Evolutionary conservation across 192 early-diverging fungal genomes (phyloP).

Genomic region (Entomortierella lignicola): DNA sequence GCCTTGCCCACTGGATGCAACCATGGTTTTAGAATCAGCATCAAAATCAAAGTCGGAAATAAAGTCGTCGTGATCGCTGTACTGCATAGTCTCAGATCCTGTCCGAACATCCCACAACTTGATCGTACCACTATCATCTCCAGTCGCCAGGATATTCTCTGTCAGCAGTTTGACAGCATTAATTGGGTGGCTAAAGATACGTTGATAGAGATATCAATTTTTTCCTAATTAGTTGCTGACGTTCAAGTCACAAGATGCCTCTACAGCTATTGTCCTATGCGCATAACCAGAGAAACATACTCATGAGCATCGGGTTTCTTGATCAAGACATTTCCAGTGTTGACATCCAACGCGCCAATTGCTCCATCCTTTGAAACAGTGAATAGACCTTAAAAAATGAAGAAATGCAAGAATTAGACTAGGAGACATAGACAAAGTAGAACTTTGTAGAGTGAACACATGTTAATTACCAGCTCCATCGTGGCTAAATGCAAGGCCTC

Average conservation of each 20-base stretch:
- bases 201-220: background rate
- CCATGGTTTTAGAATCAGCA: slow-evolving; percentile 76
- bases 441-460: background rate
- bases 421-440: background rate
- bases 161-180: slow-evolving; percentile 80
- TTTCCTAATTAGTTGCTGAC: background rate
- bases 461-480: slow-evolving; percentile 74
- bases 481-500: slow-evolving; percentile 82
- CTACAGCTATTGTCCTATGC: too few species aligned
- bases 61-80: slow-evolving; percentile 90
- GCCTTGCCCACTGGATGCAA: slow-evolving; percentile 89
- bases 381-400: slow-evolving; percentile 65
- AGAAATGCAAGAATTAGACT: slow-evolving; percentile 2
- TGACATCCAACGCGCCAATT: slow-evolving; percentile 81
- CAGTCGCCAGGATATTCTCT: slow-evolving; percentile 87
- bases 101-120: slow-evolving; percentile 95
- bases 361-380: slow-evolving; percentile 89
- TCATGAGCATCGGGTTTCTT: slow-evolving; percentile 86
- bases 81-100: slow-evolving; percentile 79
- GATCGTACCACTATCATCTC: slow-evolving; percentile 91
- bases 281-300: slow-evolving; percentile 56
- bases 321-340: slow-evolving; percentile 76
- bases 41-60: slow-evolving; percentile 89
- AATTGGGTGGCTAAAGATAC: slow-evolving; percentile 71
- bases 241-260: background rate